Conservation (phyloP, 192 early-diverging fungal species). For the Helicostylum pulchrum region DNA sequence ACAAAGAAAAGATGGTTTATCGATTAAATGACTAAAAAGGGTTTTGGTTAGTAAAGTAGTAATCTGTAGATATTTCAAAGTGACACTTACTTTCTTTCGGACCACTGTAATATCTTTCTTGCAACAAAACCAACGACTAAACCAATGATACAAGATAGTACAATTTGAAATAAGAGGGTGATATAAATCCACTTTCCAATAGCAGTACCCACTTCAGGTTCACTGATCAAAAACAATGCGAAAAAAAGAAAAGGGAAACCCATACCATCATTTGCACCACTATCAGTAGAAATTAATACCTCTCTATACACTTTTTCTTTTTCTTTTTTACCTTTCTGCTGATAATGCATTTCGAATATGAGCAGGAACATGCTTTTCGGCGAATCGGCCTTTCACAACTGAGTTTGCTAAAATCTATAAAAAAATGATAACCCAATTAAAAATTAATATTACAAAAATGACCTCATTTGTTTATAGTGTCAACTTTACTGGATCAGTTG, state of each 20-base stretch:
- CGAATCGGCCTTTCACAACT: slow-evolving; percentile 90
- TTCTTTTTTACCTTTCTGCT: slow-evolving; percentile 57
- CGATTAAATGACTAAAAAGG: slow-evolving; percentile 64
- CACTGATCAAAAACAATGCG: slow-evolving; percentile 64
- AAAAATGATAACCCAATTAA: neutral
- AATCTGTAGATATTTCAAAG: no score
- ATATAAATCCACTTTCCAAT: slow-evolving; percentile 76
- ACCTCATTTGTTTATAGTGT: neutral
- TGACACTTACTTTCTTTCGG: slow-evolving; percentile 48
- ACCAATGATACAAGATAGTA: slow-evolving; percentile 69
- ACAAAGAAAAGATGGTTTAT: slow-evolving; percentile 81
- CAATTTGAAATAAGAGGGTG: slow-evolving; percentile 75
- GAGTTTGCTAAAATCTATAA: slow-evolving; percentile 80
- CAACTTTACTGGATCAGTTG: slow-evolving; percentile 83
- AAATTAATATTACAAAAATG: neutral
- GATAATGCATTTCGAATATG: slow-evolving; percentile 70
- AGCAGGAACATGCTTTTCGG: slow-evolving; percentile 82
- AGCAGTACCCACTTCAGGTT: slow-evolving; percentile 51
- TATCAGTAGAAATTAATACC: slow-evolving; percentile 19
- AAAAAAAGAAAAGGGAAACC: slow-evolving; percentile 81
- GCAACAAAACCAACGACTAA: slow-evolving; percentile 63
- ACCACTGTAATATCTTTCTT: slow-evolving; percentile 61
- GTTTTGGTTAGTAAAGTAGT: no score
- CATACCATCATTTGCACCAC: slow-evolving; percentile 86
- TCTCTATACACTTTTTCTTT: neutral